Base-by-base conservation (phyloP, 768 basidiomycete species). In the Pisolithus albus region DNA sequence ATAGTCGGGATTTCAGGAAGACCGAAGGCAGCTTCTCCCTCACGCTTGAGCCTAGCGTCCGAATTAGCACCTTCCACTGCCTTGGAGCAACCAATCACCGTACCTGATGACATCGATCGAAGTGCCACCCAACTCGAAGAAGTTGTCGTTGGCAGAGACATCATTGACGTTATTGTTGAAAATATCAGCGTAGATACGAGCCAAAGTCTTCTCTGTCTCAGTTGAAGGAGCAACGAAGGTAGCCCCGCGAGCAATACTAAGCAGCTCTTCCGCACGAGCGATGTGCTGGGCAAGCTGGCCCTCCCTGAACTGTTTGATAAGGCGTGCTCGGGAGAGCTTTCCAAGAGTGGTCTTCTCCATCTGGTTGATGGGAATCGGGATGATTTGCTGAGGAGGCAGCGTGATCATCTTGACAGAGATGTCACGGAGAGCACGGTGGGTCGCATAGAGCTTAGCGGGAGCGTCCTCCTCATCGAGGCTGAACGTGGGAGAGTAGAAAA, bases 331-430 rank as follows among this genome's bases (percentile, higher is more conserved):
- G 11, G 73, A 73, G 9, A 75, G 64, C 52, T 75, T 75, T 11
- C 72, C 73, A 3, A 75, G 64, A 0, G 73, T 69, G 1, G 72
- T 73, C 59, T 71, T 73, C 47, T 70, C 67, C 59, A 74, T 72
- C 23, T 61, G 64, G 41, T 64, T 57, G 26, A 59, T 55, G 8
- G 72, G 66, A n/a, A 75, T 70, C 19, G 73, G 72, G 24, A 75
- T 52, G 37, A 74, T 64, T 43, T 62, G 52, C 42, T 70, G 68
- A 1, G 73, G 73, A 13, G 70, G 67, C 11, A 64, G 59, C 6
- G 62, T 60, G 44, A 64, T 62, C 62, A 64, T 64, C 52, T 58
- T 64, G 21, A 64, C 45, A 1, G 61, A 60, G 13, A 64, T 60
- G 5, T 64, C 62, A 1, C 65, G 56, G 47, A 69, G 56, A 59